Evolutionary conservation across 495 filamentous ascomycete species (phyloP), one percentile per base, ranked within the genome.

Genomic region (Hyaloscypha variabilis): DNA sequence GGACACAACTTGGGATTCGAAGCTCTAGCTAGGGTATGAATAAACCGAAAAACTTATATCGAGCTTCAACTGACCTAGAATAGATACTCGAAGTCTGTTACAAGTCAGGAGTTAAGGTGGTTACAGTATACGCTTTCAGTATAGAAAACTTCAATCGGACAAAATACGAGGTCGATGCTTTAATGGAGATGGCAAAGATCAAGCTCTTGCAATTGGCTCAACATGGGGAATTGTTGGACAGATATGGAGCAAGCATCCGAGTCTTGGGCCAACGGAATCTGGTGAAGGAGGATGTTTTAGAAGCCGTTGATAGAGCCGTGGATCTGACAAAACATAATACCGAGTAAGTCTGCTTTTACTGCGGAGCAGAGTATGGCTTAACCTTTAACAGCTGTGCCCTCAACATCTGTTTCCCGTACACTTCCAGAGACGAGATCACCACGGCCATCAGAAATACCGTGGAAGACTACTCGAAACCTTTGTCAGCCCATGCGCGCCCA

Each of bases 91-190:
- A 99, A 77, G 91, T 99, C 31, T 98, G 96, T 82, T 99, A 98
- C 79, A 95, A 96, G 73, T 91, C 90, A 63, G 95, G 95, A 21
- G 90, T 99, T 30, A 90, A 93, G 75, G 93, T 96, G 4, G 95
- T 99, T 17, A 97, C 95, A 0, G 91, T 99, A 60, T 99, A 98
- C 77, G 95, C 95, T 5, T 99, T 99, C 82, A 95, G 91, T 71
- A 96, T 98, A 74, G 95, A 98, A 77, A 99, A 99, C 79, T 99
- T 97, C 82, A 97, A 98, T 76, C 87, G 95, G 6, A 94, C 93
- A n/a, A 94, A 93, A 74, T 94, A 97, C 78, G 95, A 99, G 75
- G 96, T 99, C 34, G 93, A 97, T 75, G 93, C 91, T 19, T 79
- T 99, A 58, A 99, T 99, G 95, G 91, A 97, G 68, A 96, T 99